A percentile compares a stretch with the other conserved stretches of the same genome.
phyloP scores from a whole-genome alignment of 495 filamentous ascomycete species.

The Neurospora sp. region DNA sequence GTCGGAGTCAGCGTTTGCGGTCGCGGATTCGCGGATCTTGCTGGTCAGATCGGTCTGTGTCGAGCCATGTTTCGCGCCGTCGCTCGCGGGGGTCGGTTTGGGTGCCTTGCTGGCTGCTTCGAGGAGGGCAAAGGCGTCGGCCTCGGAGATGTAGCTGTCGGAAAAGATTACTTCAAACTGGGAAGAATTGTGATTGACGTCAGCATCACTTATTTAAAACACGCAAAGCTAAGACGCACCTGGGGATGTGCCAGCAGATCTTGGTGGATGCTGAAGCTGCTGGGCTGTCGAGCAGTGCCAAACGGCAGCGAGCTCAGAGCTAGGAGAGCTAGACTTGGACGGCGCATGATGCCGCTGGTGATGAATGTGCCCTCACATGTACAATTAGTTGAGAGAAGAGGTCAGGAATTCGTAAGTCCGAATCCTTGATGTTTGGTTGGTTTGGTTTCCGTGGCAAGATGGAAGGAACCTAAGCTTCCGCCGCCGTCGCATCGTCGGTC shows the following conservation, averaged over 20 bases:
- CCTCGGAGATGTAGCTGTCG: conserved; percentile 61
- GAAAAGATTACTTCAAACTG: conserved; percentile 79
- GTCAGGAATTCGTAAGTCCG: neutral
- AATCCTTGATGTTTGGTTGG: neutral
- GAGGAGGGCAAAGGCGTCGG: conserved; percentile 53
- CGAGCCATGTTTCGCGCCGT: conserved; percentile 20
- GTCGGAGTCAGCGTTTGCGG: conserved; percentile 12
- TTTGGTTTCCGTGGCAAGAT: neutral
- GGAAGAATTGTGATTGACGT: neutral
- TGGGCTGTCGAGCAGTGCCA: conserved; percentile 31
- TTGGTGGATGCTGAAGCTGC: conserved; percentile 60
- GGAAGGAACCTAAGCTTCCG: conserved; percentile 3
- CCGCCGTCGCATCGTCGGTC: neutral
- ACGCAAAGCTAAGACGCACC: conserved; percentile 35
- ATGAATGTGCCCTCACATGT: conserved; percentile 23
- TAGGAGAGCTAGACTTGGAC: conserved; percentile 31
- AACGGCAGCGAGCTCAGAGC: conserved; percentile 25
- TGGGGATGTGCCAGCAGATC: conserved; percentile 89
- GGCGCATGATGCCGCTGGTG: conserved; percentile 40
- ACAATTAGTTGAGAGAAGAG: neutral
- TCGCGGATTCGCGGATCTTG: conserved; percentile 20
- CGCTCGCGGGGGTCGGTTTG: neutral
- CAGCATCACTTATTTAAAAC: neutral
- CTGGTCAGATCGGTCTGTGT: conserved; percentile 26
- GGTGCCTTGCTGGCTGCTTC: conserved; percentile 14